A percentile compares a stretch with the other conserved stretches of the same genome.
Evolutionary conservation across 768 basidiomycete species (phyloP).

Genomic region (Butyriboletus loyo): DNA sequence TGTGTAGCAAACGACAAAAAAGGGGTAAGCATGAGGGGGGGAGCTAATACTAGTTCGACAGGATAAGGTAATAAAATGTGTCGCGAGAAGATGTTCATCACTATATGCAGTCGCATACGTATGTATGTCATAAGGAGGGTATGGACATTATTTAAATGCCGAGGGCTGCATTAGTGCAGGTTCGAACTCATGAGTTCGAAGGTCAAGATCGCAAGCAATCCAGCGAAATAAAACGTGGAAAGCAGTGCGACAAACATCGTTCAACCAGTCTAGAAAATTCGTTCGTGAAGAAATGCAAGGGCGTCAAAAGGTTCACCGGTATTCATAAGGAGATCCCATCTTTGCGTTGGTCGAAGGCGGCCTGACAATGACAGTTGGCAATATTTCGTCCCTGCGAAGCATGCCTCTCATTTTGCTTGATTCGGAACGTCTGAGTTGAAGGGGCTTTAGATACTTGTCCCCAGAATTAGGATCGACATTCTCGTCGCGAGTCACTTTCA

Average conservation of each 20-base stretch:
- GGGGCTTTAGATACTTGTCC: constrained; percentile 53
- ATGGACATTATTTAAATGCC: constrained; percentile 12
- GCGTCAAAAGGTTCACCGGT: constrained; percentile 28
- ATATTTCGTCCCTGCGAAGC: constrained; percentile 51
- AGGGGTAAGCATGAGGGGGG: neutral
- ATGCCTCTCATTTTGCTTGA: constrained; percentile 59
- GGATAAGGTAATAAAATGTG: constrained; percentile 8
- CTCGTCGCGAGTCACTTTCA: constrained; percentile 32
- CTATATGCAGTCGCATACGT: neutral
- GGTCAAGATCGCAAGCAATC: neutral
- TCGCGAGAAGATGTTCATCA: constrained; percentile 1
- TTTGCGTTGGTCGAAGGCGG: constrained; percentile 54
- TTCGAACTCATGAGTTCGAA: neutral
- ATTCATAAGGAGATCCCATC: constrained; percentile 42
- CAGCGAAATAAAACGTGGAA: neutral
- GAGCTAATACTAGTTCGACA: constrained; percentile 2
- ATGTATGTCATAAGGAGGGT: neutral
- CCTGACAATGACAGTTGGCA: constrained; percentile 60
- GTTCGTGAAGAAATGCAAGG: neutral
- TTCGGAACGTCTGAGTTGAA: constrained; percentile 60
- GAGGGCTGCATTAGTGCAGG: neutral
- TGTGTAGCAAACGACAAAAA: neutral
- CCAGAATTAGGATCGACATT: constrained; percentile 33
- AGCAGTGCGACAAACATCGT: neutral
- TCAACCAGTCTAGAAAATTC: constrained; percentile 2